Base-by-base conservation (phyloP, 306 rosid genomes). In the Fagus sylvatica region DNA sequence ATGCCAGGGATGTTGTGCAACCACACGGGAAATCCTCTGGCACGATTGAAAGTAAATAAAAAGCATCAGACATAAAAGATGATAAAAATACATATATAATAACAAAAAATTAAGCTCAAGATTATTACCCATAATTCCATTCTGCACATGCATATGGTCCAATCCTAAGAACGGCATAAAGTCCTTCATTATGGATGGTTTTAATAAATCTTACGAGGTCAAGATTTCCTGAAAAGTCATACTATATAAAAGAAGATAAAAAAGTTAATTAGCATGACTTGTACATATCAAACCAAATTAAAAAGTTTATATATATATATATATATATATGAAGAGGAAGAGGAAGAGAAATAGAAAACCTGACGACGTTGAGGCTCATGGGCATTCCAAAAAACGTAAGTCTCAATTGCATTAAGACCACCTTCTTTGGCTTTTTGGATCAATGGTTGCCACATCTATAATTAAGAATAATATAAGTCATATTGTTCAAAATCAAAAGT, bases 71-170 rank as follows among this genome's bases (percentile, higher is more conserved):
- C n/a, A 19, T 13, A 61, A 10, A 2, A 40, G 30, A 42, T 22
- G 15, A 16, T 2, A 69, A 1, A 43, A 30, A 32, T 1, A 3
- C 15, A 1, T 3, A 22, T 33, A 2, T 46, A 11, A 41, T 8
- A 6, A 78, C 19, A 57, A 19, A 11, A 9, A 48, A 43, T 3
- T 12, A 3, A 53, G 22, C 0, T 8, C 4, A 67, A 10, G 9
- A 10, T 2, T 46, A 10, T 56, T 88, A 83, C 86, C 91, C 91
- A 4, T 81, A 88, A 64, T 85, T 83, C 91, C 87, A 88, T 56
- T 88, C 91, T 0, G 82, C 89, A 64, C 91, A 85, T 1, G 80
- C 79, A 13, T 88, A 85, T n/a, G 91, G 91, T 28, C 91, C 88
- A 72, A 88, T 88, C 16, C 89, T 74, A 48, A 88, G 89, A 74